A percentile compares a stretch with the other conserved stretches of the same genome.
Evolutionary conservation across 2,329 filamentous ascomycete species (phyloP).

Genomic region (Berkeleyomyces basicola): DNA sequence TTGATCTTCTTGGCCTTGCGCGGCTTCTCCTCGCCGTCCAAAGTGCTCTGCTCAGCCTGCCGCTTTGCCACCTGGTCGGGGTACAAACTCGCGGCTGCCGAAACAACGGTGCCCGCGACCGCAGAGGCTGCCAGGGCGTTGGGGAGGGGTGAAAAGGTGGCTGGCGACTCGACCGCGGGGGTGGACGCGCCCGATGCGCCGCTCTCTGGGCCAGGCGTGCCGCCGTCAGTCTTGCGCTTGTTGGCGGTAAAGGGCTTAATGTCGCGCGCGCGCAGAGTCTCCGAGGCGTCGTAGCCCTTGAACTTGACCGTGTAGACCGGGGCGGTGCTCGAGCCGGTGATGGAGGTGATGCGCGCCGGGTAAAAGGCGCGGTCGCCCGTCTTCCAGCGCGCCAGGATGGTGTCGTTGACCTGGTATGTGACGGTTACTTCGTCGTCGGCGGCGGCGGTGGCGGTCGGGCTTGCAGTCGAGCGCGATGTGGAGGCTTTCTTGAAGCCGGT

Average conservation of each 20-base stretch:
- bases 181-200: constrained; percentile 10
- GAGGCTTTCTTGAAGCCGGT: constrained; percentile 18
- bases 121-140: constrained; percentile 16
- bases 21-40: constrained; percentile 48
- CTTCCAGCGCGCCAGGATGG: constrained; percentile 76
- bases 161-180: constrained; percentile 2
- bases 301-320: constrained; percentile 93
- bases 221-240: constrained; percentile 77
- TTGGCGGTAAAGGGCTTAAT: constrained; percentile 56
- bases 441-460: constrained; percentile 18
- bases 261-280: constrained; percentile 67
- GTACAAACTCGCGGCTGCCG: constrained; percentile 40
- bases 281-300: constrained; percentile 73
- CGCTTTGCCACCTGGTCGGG: constrained; percentile 33
- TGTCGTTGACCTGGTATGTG: constrained; percentile 74
- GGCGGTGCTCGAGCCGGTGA: constrained; percentile 79
- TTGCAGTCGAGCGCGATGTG: background rate
- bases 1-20: constrained; percentile 78
- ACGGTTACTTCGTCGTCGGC: constrained; percentile 32
- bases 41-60: constrained; percentile 42
- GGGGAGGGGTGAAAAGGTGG: constrained; percentile 8
- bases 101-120: constrained; percentile 32
- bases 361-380: constrained; percentile 84
- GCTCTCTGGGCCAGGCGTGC: constrained; percentile 24
- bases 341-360: constrained; percentile 78